Evolutionary conservation across 192 early-diverging fungal genomes (phyloP).

Genomic region (Backusella luteola): DNA sequence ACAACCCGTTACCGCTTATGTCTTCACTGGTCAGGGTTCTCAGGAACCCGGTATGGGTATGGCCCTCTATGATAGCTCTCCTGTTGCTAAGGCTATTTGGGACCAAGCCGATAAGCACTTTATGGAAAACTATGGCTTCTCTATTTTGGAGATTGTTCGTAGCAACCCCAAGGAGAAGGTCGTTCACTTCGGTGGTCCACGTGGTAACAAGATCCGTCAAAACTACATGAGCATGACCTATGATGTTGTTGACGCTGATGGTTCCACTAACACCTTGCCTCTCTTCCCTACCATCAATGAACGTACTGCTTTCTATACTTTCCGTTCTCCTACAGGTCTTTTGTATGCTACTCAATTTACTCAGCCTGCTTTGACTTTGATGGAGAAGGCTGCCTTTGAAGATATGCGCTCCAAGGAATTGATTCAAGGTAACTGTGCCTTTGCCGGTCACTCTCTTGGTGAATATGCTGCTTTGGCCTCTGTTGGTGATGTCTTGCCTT

Average conservation of each 20-base stretch:
- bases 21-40: constrained; percentile 96
- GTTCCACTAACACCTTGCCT: constrained; percentile 72
- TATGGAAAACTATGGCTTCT: constrained; percentile 81
- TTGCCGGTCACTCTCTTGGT: constrained; percentile 94
- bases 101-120: constrained; percentile 89
- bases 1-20: constrained; percentile 87
- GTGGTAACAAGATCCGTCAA: constrained; percentile 77
- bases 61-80: constrained; percentile 82
- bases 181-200: constrained; percentile 86
- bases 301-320: constrained; percentile 73
- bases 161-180: constrained; percentile 80
- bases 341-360: constrained; percentile 95
- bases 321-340: constrained; percentile 79
- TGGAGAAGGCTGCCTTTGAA: constrained; percentile 88
- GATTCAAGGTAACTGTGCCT: constrained; percentile 78
- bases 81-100: constrained; percentile 86
- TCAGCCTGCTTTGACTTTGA: constrained; percentile 85
- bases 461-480: constrained; percentile 92
- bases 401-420: constrained; percentile 89
- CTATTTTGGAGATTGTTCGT: constrained; percentile 88
- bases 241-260: constrained; percentile 75
- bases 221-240: constrained; percentile 92
- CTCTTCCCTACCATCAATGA: constrained; percentile 87
- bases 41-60: constrained; percentile 97
- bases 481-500: constrained; percentile 82